Evolutionary conservation across 495 filamentous ascomycete species (phyloP).

Genomic region (Xanthoparmelia taractica): DNA sequence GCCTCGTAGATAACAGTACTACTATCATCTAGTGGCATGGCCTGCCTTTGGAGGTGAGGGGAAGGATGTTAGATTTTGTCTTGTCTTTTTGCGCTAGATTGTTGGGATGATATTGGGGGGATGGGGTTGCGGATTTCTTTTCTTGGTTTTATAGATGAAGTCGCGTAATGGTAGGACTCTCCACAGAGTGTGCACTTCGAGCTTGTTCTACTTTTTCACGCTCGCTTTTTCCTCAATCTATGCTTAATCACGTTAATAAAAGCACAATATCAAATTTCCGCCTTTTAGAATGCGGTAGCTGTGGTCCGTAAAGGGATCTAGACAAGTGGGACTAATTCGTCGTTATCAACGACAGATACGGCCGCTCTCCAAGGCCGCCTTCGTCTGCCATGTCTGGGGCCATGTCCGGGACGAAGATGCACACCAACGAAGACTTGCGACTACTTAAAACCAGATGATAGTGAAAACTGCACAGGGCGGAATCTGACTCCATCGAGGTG

Average conservation of each 20-base stretch:
- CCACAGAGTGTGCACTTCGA: neutral
- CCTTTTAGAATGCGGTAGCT: too few relatives aligned
- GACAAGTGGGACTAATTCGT: neutral
- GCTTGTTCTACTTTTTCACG: neutral
- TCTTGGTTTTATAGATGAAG: neutral
- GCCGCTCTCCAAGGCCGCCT: too few relatives aligned
- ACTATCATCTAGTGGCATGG: too few relatives aligned
- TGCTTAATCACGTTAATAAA: neutral
- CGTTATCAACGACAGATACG: neutral
- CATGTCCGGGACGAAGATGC: neutral
- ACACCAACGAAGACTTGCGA: neutral
- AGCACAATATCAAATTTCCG: neutral
- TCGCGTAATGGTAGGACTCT: neutral
- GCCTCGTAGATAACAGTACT: neutral
- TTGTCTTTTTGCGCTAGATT: neutral
- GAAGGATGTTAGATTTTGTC: neutral
- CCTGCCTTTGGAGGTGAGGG: too few relatives aligned
- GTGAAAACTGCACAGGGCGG: neutral
- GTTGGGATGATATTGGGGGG: neutral
- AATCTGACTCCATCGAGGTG: too few relatives aligned
- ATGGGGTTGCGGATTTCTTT: neutral
- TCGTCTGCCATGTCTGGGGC: too few relatives aligned
- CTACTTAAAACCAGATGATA: neutral
- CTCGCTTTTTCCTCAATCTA: neutral
- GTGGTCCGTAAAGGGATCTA: neutral